A percentile compares a stretch with the other conserved stretches of the same genome.
phyloP scores from a whole-genome alignment of 306 rosid genomes.

The Rosa lucieae region DNA sequence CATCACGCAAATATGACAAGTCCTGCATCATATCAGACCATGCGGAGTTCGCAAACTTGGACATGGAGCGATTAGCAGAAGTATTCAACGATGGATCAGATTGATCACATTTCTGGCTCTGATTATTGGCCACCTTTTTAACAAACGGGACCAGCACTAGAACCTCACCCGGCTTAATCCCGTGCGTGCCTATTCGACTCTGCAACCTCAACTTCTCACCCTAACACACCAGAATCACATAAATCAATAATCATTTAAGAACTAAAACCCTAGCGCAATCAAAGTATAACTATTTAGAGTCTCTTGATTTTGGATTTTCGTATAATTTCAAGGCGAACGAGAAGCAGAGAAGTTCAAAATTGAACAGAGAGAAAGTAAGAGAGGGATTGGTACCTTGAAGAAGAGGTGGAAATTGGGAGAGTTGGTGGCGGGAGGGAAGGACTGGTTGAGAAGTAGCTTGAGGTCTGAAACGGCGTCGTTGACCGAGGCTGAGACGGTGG shows the following conservation, averaged over 20 bases:
- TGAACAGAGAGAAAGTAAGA: not conserved
- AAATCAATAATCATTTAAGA: not conserved
- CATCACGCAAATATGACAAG: conserved; percentile 47
- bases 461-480: conserved; percentile 49
- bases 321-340: not conserved
- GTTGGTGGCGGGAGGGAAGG: conserved; percentile 55
- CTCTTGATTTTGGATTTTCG: not conserved
- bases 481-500: conserved; percentile 41
- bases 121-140: conserved; percentile 43
- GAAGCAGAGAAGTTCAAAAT: not conserved
- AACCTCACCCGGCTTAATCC: conserved; percentile 50
- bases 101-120: conserved; percentile 30
- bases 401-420: conserved; percentile 82
- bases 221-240: conserved; percentile 39
- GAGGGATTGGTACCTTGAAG: conserved; percentile 45
- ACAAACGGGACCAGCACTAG: conserved; percentile 66
- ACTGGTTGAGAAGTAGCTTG: conserved; percentile 60
- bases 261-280: not conserved
- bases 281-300: not conserved
- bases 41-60: conserved; percentile 53
- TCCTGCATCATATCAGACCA: conserved; percentile 82
- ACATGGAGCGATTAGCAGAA: conserved; percentile 32
- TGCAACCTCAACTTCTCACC: conserved; percentile 65
- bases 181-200: conserved; percentile 32
- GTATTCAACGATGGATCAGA: conserved; percentile 22